Base-by-base conservation (phyloP, 768 basidiomycete species). In the Leccinum truebloodii region DNA sequence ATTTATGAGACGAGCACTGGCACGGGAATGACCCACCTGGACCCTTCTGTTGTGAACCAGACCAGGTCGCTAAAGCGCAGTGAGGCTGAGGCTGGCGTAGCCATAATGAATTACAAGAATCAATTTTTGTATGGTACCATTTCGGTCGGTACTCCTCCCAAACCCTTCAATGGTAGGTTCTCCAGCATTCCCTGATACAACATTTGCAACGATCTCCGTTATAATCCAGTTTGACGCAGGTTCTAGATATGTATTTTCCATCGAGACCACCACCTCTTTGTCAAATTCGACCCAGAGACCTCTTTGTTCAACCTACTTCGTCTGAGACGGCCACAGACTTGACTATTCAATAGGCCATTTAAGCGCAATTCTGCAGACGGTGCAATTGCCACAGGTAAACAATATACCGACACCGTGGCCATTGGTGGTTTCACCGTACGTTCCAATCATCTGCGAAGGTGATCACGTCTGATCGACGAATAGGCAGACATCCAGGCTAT, bases 351-450 rank as follows among this genome's bases (percentile, higher is more conserved):
- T 2, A 41, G 69, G 48, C 46, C 59, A 1, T 76, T 79, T 60
- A 41, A 32, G 5, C 14, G 5, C 6, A 24, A 14, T 24, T 83
- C 75, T 59, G 78, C 76, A 16, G 78, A 78, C 57, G 76, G 78
- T 1, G 37, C 56, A 9, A 55, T 59, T 0, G 76, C 77, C 16
- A 46, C 55, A 0, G 81, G 79, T 13, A 60, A 68, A 14, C 68
- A 75, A 52, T 82, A 76, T 63, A 73, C 57, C 10, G 82, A 83
- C 55, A 60, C 39, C 1, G 56, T 68, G 3, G 41, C 58, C 8
- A 46, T 67, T 16, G 55, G 55, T 3, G 58, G 52, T 1, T 50
- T 50, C 48, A 55, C 18, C 0, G 67, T 65, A 54, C 12, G 63
- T 55, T 20, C 12, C 13, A 13, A 12, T n/a, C 2, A 1, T 5